A percentile compares a stretch with the other conserved stretches of the same genome.
These are phyloP conservation scores for Raphidocelis subcapitata DNA, from an alignment of 139 green algal species.

Conservation along the genomic window DNA sequence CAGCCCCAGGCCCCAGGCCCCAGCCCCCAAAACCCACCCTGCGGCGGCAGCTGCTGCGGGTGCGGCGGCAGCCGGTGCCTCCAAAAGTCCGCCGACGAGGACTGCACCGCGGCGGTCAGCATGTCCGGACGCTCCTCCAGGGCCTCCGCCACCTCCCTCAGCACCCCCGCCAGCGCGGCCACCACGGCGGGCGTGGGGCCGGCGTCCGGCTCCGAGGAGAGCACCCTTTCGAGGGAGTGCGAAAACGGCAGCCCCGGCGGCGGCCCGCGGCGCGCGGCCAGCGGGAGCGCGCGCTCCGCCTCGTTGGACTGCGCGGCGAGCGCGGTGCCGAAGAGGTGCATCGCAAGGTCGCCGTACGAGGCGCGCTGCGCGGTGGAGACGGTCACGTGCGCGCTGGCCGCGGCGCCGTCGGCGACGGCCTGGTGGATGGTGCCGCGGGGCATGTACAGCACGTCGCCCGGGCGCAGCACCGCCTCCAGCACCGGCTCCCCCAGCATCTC, in stretches of 20 bases:
- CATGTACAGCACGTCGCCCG: slow-evolving; percentile 87
- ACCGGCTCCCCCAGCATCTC: slow-evolving; percentile 43
- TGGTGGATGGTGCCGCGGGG: slow-evolving; percentile 78
- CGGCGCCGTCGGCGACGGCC: slow-evolving; percentile 34
- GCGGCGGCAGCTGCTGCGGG: slow-evolving; percentile 36
- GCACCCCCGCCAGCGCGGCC: slow-evolving; percentile 15
- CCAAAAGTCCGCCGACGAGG: slow-evolving; percentile 37
- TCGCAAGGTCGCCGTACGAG: slow-evolving; percentile 43
- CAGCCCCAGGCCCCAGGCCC: too few species aligned
- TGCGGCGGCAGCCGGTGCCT: slow-evolving; percentile 40
- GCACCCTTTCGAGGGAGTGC: slow-evolving; percentile 26
- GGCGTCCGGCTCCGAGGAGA: background rate
- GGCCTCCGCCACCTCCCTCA: slow-evolving; percentile 49
- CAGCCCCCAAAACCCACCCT: too few species aligned
- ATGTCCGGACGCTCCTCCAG: slow-evolving; percentile 37
- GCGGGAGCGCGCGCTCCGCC: slow-evolving; percentile 25
- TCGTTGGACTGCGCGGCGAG: slow-evolving; percentile 10
- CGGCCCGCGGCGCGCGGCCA: slow-evolving; percentile 38
- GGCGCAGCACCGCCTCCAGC: slow-evolving; percentile 64
- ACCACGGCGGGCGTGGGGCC: slow-evolving; percentile 14
- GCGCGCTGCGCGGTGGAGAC: slow-evolving; percentile 75
- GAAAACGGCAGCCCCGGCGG: slow-evolving; percentile 37
- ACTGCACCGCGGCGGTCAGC: slow-evolving; percentile 26
- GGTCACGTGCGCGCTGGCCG: slow-evolving; percentile 58
- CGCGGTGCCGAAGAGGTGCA: slow-evolving; percentile 16